Percentiles rank a stretch among this genome's conserved stretches.
These are phyloP conservation scores for Pythium vanterpoolii DNA, from an alignment of 352 stramenopile species.

Conservation along the genomic window DNA sequence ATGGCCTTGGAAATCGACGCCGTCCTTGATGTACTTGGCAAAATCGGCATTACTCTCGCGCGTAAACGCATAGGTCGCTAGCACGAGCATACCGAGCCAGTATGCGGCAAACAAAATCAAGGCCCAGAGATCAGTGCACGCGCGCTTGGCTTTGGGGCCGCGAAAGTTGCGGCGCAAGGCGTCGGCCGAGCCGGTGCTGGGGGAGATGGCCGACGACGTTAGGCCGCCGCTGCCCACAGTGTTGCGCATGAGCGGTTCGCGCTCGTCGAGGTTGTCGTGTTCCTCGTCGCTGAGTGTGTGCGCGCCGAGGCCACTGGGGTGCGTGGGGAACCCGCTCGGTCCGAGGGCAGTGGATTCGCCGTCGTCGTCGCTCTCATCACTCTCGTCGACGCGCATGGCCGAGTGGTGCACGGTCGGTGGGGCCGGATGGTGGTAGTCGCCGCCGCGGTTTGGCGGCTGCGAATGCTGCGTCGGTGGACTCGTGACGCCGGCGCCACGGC, in stretches of 20 bases:
- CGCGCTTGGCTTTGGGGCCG: conserved; percentile 36
- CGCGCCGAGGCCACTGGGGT: neutral
- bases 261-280: conserved; percentile 29
- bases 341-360: conserved; percentile 19
- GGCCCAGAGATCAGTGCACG: conserved; percentile 58
- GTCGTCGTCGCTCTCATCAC: conserved; percentile 18
- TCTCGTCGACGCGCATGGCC: conserved; percentile 15
- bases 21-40: conserved; percentile 74
- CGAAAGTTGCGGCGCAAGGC: conserved; percentile 40
- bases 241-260: conserved; percentile 40
- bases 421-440: conserved; percentile 12
- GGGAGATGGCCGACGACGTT: conserved; percentile 44
- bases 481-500: neutral
- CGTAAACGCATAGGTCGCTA: conserved; percentile 64
- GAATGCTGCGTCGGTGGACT: neutral
- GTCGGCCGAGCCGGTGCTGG: conserved; percentile 42
- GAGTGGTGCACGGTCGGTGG: neutral
- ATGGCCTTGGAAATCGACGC: conserved; percentile 70
- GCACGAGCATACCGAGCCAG: conserved; percentile 74
- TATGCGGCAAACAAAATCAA: conserved; percentile 56
- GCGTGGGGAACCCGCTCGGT: neutral
- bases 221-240: conserved; percentile 10
- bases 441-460: neutral
- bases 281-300: conserved; percentile 1
- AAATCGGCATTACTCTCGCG: conserved; percentile 63